These are phyloP conservation scores for Lachancea mirantina DNA, from an alignment of 805 yeast genomes.

Conservation along the genomic window DNA sequence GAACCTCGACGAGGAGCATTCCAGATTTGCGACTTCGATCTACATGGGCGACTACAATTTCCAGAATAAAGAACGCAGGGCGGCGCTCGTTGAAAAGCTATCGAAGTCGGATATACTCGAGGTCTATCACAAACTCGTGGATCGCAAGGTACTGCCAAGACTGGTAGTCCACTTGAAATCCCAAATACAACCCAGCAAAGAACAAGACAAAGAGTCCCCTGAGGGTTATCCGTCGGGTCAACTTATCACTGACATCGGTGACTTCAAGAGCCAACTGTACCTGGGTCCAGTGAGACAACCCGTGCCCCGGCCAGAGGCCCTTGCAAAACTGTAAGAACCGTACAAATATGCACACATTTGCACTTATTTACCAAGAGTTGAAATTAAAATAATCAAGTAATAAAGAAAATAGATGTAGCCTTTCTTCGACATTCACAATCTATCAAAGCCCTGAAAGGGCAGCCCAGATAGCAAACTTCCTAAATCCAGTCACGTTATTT, in stretches of 20 bases:
- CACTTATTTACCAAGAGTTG: background rate
- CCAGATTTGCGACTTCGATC: conserved; percentile 58
- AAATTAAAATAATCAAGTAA: background rate
- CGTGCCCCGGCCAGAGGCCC: conserved; percentile 25
- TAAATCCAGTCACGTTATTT: conserved; percentile 26
- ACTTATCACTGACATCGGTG: conserved; percentile 38
- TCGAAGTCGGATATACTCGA: conserved; percentile 50
- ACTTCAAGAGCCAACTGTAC: conserved; percentile 48
- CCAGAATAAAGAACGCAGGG: conserved; percentile 48
- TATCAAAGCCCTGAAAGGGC: conserved; percentile 21
- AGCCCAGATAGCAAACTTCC: conserved; percentile 35
- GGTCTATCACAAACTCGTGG: conserved; percentile 44
- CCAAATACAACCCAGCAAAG: conserved; percentile 23
- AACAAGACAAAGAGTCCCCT: conserved; percentile 16
- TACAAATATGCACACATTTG: background rate
- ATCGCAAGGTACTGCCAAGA: conserved; percentile 33
- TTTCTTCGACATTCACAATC: conserved; percentile 35
- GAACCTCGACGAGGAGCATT: conserved; percentile 71
- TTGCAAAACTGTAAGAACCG: conserved; percentile 11
- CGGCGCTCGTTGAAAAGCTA: conserved; percentile 45
- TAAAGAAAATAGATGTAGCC: conserved; percentile 25
- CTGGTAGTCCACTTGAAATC: conserved; percentile 61
- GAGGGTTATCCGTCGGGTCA: conserved; percentile 44
- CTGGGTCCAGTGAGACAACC: conserved; percentile 63
- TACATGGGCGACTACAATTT: conserved; percentile 77